Evolutionary conservation across 148 eudicot genomes (phyloP).

Genomic region (Euryodendron excelsum): DNA sequence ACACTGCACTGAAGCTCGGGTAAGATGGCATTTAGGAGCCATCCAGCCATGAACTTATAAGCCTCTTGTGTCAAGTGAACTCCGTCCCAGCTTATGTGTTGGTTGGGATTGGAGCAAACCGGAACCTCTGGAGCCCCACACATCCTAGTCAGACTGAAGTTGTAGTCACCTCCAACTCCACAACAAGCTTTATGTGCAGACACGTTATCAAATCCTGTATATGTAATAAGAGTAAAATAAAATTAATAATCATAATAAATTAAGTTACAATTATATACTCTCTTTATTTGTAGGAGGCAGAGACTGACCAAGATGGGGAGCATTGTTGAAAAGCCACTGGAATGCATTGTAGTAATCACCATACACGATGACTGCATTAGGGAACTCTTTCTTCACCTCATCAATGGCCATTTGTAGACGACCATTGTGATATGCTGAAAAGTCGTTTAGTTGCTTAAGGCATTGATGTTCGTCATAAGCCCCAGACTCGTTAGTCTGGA

Average conservation of each 20-base stretch:
- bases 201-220: conserved; percentile 1
- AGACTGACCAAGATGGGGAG: not conserved
- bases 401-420: conserved; percentile 6
- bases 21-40: not conserved
- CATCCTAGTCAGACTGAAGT: not conserved
- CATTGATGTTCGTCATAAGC: conserved; percentile 3
- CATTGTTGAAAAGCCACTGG: not conserved
- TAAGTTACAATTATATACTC: no score
- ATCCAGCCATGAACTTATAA: not conserved
- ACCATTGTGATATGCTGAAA: not conserved
- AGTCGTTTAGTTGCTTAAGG: not conserved
- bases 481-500: not conserved
- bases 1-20: not conserved
- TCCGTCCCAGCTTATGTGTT: conserved; percentile 16
- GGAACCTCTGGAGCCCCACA: conserved; percentile 7
- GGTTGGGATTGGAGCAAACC: conserved; percentile 10
- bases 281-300: not conserved
- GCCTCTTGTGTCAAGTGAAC: conserved; percentile 18
- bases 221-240: not conserved
- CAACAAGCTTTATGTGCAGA: not conserved
- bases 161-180: conserved; percentile 7
- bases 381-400: conserved; percentile 7
- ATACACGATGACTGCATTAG: conserved; percentile 6
- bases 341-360: conserved; percentile 22
- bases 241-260: not conserved